phyloP scores from a whole-genome alignment of 139 green algal species.

The Deuterostichococcus epilithicus region DNA sequence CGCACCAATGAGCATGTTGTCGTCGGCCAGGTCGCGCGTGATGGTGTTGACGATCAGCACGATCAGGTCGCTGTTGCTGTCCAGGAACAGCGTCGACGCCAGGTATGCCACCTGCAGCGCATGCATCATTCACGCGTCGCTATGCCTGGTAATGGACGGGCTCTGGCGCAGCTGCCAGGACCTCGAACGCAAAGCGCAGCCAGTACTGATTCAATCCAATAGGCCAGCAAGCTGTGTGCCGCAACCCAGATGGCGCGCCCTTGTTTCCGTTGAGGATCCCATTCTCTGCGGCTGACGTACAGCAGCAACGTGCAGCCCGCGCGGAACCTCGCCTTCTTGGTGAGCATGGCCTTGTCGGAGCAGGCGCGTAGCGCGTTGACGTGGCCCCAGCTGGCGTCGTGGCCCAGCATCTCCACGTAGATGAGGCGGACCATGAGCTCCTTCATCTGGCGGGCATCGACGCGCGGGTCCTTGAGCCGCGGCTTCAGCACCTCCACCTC shows the following conservation, averaged over 20 bases:
- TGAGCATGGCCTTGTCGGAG: slow-evolving; percentile 53
- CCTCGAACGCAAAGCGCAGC: too few species aligned
- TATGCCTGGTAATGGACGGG: too few species aligned
- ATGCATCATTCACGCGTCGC: not conserved
- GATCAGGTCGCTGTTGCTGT: slow-evolving; percentile 85
- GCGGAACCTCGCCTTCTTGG: slow-evolving; percentile 56
- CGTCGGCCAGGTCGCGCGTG: slow-evolving; percentile 83
- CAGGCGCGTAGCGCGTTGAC: slow-evolving; percentile 80
- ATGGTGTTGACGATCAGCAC: slow-evolving; percentile 97
- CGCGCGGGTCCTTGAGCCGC: slow-evolving; percentile 63
- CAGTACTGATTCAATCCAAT: too few species aligned
- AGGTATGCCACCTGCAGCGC: slow-evolving; percentile 86
- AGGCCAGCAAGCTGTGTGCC: too few species aligned
- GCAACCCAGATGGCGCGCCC: too few species aligned
- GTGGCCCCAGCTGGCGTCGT: slow-evolving; percentile 90
- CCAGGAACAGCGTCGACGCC: slow-evolving; percentile 84
- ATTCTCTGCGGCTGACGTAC: not conserved
- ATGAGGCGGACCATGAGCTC: slow-evolving; percentile 91
- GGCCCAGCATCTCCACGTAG: slow-evolving; percentile 98
- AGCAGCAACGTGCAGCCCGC: too few species aligned
- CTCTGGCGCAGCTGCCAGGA: too few species aligned
- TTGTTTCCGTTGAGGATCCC: too few species aligned
- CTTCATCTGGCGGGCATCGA: slow-evolving; percentile 64
- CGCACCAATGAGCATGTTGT: slow-evolving; percentile 87
- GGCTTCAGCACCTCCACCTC: slow-evolving; percentile 85